Evolutionary conservation across 176 grass and related monocot genomes (phyloP).

Genomic region (Oryza officinalis): DNA sequence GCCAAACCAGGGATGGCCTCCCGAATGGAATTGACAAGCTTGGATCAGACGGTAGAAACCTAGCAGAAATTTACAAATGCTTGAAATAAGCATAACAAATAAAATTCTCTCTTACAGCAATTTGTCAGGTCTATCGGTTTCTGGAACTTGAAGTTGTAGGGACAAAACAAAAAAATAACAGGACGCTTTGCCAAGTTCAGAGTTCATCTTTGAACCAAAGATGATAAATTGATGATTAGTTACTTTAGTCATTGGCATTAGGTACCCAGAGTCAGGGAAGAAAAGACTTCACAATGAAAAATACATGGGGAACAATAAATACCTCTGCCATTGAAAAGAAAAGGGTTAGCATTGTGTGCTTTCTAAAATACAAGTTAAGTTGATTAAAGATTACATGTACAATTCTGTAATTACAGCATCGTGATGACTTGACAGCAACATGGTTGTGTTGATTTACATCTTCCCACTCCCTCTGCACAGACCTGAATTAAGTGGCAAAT

Average conservation of each 20-base stretch:
- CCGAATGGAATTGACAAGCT: too few relatives aligned
- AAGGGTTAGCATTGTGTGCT: not conserved
- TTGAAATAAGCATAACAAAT: not conserved
- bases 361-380: not conserved
- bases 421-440: not conserved
- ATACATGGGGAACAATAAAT: not conserved
- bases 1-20: too few relatives aligned
- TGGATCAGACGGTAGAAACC: too few relatives aligned
- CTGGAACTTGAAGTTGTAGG: too few relatives aligned
- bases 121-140: too few relatives aligned
- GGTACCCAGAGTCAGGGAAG: too few relatives aligned
- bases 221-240: not conserved
- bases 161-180: too few relatives aligned
- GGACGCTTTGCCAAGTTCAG: too few relatives aligned
- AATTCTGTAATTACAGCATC: slow-evolving; percentile 36
- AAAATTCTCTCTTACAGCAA: too few relatives aligned
- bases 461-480: slow-evolving; percentile 25
- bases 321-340: not conserved
- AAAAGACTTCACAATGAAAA: not conserved
- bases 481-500: slow-evolving; percentile 26
- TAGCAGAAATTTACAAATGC: not conserved
- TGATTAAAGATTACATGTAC: slow-evolving; percentile 36
- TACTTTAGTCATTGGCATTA: not conserved
- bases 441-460: slow-evolving; percentile 36
- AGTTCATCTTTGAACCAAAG: too few relatives aligned